A percentile compares a stretch with the other conserved stretches of the same genome.
phyloP scores from a whole-genome alignment of 306 rosid genomes.

The Pterocarpus santalinus region DNA sequence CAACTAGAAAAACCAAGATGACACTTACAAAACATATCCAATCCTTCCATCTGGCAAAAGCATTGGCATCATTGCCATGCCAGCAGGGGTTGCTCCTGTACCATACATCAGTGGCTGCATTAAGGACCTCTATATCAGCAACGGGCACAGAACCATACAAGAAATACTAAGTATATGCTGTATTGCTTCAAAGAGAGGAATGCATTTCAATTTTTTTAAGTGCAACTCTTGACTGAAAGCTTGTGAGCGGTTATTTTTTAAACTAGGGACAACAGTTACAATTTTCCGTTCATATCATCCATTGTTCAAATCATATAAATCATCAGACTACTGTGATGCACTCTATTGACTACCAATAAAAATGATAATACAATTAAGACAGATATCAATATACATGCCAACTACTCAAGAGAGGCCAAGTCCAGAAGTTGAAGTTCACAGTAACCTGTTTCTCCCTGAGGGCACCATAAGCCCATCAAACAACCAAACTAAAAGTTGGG shows the following conservation, averaged over 20 bases:
- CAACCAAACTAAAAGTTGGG: background rate
- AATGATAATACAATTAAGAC: background rate
- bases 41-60: conserved; percentile 76
- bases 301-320: conserved; percentile 18
- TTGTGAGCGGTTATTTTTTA: background rate
- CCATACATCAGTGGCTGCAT: conserved; percentile 81
- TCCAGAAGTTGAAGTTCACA: background rate
- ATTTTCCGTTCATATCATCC: background rate
- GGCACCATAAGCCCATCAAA: background rate
- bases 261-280: background rate
- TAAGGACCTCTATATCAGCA: conserved; percentile 47
- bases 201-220: background rate
- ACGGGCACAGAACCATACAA: conserved; percentile 1
- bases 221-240: conserved; percentile 17
- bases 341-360: background rate
- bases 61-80: conserved; percentile 81
- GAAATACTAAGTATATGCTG: conserved; percentile 15
- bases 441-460: background rate
- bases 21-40: conserved; percentile 75
- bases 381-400: background rate
- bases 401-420: conserved; percentile 23
- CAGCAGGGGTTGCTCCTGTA: conserved; percentile 66
- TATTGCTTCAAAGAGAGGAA: conserved; percentile 6
- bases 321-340: background rate
- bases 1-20: conserved; percentile 35